These are phyloP conservation scores for Tephrocybe sp. DNA, from an alignment of 768 basidiomycete species.

Conservation along the genomic window DNA sequence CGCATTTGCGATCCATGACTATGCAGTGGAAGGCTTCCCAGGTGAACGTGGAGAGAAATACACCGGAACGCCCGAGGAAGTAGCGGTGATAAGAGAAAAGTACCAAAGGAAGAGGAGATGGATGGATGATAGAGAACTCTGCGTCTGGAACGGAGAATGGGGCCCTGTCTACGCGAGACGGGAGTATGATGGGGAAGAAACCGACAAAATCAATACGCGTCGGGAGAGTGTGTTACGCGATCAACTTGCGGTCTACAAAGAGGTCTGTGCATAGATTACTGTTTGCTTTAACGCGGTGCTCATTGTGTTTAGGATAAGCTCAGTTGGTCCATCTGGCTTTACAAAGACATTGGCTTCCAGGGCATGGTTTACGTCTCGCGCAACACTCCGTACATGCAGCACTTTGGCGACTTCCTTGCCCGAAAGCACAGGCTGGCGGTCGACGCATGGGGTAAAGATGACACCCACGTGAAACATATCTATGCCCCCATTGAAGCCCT, in stretches of 20 bases:
- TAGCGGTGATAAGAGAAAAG: conserved; percentile 43
- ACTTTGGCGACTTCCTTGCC: conserved; percentile 63
- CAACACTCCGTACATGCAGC: conserved; percentile 68
- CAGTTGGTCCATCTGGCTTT: conserved; percentile 86
- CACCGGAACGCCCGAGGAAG: conserved; percentile 50
- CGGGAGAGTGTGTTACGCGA: conserved; percentile 68
- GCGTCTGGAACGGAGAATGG: conserved; percentile 82
- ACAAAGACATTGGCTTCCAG: conserved; percentile 85
- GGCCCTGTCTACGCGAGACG: conserved; percentile 78
- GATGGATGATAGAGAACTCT: conserved; percentile 66
- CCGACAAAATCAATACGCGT: conserved; percentile 60
- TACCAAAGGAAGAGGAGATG: conserved; percentile 75
- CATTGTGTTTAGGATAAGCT: conserved; percentile 60
- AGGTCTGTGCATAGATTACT: conserved; percentile 52
- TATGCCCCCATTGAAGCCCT: conserved; percentile 66
- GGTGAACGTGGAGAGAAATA: conserved; percentile 49
- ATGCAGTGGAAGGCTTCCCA: conserved; percentile 70
- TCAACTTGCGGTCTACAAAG: conserved; percentile 69
- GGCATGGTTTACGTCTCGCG: conserved; percentile 74
- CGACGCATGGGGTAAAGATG: conserved; percentile 81
- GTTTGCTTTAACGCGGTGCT: conserved; percentile 67
- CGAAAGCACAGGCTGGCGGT: conserved; percentile 77
- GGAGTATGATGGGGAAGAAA: conserved; percentile 54
- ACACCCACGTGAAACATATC: conserved; percentile 46
- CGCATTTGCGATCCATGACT: conserved; percentile 79